Conservation (phyloP, 495 filamentous ascomycete species). For the Geoglossum glabrum region DNA sequence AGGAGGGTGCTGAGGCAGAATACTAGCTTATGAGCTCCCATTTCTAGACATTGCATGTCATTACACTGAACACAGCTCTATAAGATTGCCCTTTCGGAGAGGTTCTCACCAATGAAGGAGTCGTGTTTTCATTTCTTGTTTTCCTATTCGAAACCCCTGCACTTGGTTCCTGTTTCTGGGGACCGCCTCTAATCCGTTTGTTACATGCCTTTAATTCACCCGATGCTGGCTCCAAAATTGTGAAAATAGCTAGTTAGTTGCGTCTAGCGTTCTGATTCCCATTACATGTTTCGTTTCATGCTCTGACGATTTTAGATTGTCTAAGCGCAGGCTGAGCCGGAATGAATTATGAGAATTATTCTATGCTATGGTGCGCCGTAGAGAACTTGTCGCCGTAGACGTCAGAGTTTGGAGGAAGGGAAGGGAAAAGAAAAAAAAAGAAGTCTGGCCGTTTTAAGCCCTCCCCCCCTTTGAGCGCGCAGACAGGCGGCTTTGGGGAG, state of each 20-base stretch:
- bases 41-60: background rate
- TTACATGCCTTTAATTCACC: constrained; percentile 1
- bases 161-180: background rate
- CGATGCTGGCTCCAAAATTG: background rate
- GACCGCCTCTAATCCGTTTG: background rate
- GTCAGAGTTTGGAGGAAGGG: background rate
- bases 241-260: background rate
- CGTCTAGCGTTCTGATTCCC: background rate
- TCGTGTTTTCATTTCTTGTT: background rate
- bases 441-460: background rate
- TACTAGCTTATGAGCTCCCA: constrained; percentile 43
- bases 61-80: background rate
- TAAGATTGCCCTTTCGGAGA: background rate
- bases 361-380: background rate
- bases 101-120: background rate
- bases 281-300: background rate
- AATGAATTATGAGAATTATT: background rate
- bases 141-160: background rate
- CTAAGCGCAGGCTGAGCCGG: constrained; percentile 1
- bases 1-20: constrained; percentile 78
- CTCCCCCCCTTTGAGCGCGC: background rate
- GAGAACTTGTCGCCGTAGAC: too few relatives aligned
- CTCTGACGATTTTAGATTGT: constrained; percentile 2
- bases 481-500: background rate
- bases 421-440: background rate